Evolutionary conservation across 352 stramenopile species (phyloP), one percentile per base, ranked within the genome.

Genomic region (Phytophthora pini): DNA sequence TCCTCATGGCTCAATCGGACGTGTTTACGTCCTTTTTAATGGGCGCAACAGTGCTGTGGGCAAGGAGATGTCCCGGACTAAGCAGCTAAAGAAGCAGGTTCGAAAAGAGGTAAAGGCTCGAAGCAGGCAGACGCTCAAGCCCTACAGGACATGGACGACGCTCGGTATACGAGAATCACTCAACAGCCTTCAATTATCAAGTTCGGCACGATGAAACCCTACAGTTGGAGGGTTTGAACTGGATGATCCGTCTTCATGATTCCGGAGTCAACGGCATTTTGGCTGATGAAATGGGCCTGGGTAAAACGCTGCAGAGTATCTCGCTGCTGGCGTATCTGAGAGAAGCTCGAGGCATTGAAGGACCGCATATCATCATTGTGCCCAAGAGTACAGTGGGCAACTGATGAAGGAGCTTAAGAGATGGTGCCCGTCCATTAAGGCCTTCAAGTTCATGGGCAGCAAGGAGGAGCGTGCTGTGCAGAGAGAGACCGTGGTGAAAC

Each of bases 341-440:
- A n/a, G 97, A 98, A 57, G 97, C 90, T 32, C 75, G 90, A 26
- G 87, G 80, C 31, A 98, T 99, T 5, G 90, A 97, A 64, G 97
- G 97, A 4, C 97, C 97, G 4, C 98, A 99, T 74, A 91, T 99
- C n/a, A 96, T 99, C 54, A 97, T 99, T 38, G 97, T 98, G 7
- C 98, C 98, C 2, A 97, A 99, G 51, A 98, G 97, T 4, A 99
- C 98, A 22, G 88, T 99, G 9, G 95, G 96, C 39, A 99, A 99
- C 76, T 99, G 98, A 97, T 99, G 93, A 92, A 95, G 60, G 98
- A 99, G 76, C 90, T 99, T 47, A 89, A 98, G 80, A 92, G 97
- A 56, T 99, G 97, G 97, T 93, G 97, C 44, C 98, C 98, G 2
- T 87, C 74, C 17, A 93, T 98, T 62, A 88, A 90, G 12, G 94